Evolutionary conservation across 2,329 filamentous ascomycete species (phyloP).

Genomic region (Ascochyta viciae-villosae): DNA sequence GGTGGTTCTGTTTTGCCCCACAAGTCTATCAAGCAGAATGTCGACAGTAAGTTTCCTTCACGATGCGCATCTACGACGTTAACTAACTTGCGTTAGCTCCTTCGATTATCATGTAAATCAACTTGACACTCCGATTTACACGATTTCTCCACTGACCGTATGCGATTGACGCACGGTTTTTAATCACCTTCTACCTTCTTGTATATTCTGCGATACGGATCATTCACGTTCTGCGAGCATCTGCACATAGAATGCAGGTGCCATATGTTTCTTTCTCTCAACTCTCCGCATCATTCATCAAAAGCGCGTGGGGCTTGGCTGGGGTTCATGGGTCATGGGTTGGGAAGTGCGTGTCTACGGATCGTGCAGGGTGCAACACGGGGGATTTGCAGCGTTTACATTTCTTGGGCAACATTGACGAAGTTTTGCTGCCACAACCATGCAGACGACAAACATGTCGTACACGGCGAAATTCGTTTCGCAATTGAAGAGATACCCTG

Average conservation of each 20-base stretch:
- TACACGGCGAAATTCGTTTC: constrained; percentile 16
- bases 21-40: constrained; percentile 98
- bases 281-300: constrained; percentile 23
- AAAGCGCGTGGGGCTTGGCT: constrained; percentile 24
- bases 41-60: constrained; percentile 66
- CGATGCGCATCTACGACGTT: not conserved
- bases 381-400: constrained; percentile 16
- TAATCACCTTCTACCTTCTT: constrained; percentile 44
- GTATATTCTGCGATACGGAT: constrained; percentile 42
- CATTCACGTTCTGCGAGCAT: constrained; percentile 21
- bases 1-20: constrained; percentile 93
- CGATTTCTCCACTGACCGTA: constrained; percentile 19
- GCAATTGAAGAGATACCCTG: constrained; percentile 16
- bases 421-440: constrained; percentile 15
- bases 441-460: constrained; percentile 8
- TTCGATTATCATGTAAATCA: constrained; percentile 56
- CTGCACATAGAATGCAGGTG: constrained; percentile 24
- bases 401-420: constrained; percentile 17
- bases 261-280: constrained; percentile 19
- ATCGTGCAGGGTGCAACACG: constrained; percentile 16
- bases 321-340: constrained; percentile 21
- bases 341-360: constrained; percentile 18
- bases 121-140: constrained; percentile 2
- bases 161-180: constrained; percentile 31
- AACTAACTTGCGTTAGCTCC: constrained; percentile 44